These are phyloP conservation scores for Sporothrix humicola DNA, from an alignment of 2,329 filamentous ascomycete species.

Conservation along the genomic window DNA sequence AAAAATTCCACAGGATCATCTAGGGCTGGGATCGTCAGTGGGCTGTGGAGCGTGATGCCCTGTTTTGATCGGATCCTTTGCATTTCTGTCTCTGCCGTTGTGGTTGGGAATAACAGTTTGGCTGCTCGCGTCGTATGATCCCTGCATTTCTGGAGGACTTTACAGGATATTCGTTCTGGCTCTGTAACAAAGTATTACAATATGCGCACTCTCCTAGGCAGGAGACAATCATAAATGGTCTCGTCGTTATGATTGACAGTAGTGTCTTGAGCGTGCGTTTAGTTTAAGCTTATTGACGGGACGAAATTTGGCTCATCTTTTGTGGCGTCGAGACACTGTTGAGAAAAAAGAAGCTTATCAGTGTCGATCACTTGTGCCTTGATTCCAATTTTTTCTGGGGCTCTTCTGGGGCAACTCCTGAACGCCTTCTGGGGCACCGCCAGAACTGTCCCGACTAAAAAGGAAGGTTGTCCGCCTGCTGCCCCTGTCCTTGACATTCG, in stretches of 20 bases:
- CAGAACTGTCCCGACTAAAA: no score
- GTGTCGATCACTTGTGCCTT: neutral
- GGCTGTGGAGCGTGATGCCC: neutral
- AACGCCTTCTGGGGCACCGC: no score
- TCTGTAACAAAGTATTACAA: neutral
- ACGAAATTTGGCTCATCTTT: neutral
- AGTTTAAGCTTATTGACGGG: constrained; percentile 6
- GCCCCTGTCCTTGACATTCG: no score
- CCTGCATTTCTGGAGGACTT: neutral
- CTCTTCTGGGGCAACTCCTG: no score
- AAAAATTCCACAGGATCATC: neutral
- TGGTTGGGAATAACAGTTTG: neutral
- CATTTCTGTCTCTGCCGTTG: neutral
- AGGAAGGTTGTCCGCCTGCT: no score
- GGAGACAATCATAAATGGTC: neutral
- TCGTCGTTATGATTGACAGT: neutral
- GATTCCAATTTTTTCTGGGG: neutral
- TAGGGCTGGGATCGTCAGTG: neutral
- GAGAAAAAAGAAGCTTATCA: neutral
- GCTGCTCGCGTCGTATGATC: neutral
- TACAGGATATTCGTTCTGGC: neutral
- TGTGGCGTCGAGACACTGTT: neutral
- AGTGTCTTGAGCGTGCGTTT: neutral
- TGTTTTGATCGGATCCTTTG: neutral
- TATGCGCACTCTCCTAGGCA: neutral